A percentile compares a stretch with the other conserved stretches of the same genome.
Evolutionary conservation across 2,329 filamentous ascomycete species (phyloP).

Genomic region (Diaporthe sp.): DNA sequence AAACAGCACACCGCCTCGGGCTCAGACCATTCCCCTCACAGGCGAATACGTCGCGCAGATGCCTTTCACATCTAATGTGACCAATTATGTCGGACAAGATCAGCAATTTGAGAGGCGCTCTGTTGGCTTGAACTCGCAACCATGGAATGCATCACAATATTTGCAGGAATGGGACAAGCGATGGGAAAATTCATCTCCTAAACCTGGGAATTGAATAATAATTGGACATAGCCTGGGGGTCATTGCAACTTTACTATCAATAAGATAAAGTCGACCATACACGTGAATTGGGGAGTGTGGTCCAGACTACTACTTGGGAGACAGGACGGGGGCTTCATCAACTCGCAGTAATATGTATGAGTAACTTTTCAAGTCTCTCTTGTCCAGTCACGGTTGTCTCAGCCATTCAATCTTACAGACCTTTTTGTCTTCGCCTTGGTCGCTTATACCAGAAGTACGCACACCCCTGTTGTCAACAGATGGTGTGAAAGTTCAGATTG

Average conservation of each 20-base stretch:
- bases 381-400: not conserved
- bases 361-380: not conserved
- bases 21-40: not conserved
- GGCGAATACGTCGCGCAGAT: not conserved
- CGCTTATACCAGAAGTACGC: not conserved
- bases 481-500: not conserved
- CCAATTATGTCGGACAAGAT: not conserved
- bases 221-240: no score
- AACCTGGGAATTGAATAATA: not conserved
- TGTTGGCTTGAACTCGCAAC: not conserved
- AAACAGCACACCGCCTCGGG: not conserved
- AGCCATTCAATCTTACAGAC: not conserved
- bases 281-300: not conserved
- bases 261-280: no score
- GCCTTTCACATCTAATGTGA: not conserved
- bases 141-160: not conserved
- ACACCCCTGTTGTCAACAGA: not conserved
- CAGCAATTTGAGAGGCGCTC: slow-evolving; percentile 10
- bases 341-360: not conserved
- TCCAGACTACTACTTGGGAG: not conserved
- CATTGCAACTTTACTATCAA: not conserved
- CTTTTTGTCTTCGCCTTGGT: no score
- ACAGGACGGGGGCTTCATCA: not conserved
- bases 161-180: slow-evolving; percentile 4
- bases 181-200: not conserved